Percentiles rank a stretch among this genome's conserved stretches.
phyloP scores from a whole-genome alignment of 768 basidiomycete genomes.

The Collybia sordida region DNA sequence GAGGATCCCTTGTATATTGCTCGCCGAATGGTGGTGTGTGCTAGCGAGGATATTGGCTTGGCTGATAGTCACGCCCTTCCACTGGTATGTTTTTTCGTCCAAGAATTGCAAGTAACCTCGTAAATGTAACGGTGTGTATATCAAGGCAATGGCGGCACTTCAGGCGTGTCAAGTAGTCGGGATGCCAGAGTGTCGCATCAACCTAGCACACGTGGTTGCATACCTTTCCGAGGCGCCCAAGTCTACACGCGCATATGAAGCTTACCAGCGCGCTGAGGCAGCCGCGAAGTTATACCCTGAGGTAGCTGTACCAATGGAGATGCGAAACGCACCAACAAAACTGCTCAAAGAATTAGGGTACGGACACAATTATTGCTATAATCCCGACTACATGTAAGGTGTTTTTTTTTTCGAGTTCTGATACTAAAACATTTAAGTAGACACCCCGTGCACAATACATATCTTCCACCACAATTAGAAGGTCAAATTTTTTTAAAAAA shows the following conservation, averaged over 20 bases:
- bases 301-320: constrained; percentile 63
- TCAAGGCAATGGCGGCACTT: constrained; percentile 60
- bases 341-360: constrained; percentile 73
- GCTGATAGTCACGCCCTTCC: constrained; percentile 79
- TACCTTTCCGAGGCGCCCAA: constrained; percentile 85
- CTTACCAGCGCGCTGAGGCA: constrained; percentile 67
- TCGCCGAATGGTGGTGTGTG: constrained; percentile 73
- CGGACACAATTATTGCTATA: constrained; percentile 61
- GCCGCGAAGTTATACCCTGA: constrained; percentile 53
- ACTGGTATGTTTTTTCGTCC: constrained; percentile 43
- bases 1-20: constrained; percentile 82
- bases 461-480: constrained; percentile 51
- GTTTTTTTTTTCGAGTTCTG: background rate
- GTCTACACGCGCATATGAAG: constrained; percentile 77
- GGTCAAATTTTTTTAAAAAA: constrained; percentile 43
- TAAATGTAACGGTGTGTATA: background rate
- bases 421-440: constrained; percentile 22
- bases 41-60: constrained; percentile 84
- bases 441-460: constrained; percentile 67
- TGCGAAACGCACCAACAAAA: constrained; percentile 77
- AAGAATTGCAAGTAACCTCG: background rate
- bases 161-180: constrained; percentile 69
- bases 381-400: constrained; percentile 56
- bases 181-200: constrained; percentile 83
- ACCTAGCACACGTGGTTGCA: constrained; percentile 73